phyloP scores from a whole-genome alignment of 2,329 filamentous ascomycete genomes.

The Colletotrichum godetiae region DNA sequence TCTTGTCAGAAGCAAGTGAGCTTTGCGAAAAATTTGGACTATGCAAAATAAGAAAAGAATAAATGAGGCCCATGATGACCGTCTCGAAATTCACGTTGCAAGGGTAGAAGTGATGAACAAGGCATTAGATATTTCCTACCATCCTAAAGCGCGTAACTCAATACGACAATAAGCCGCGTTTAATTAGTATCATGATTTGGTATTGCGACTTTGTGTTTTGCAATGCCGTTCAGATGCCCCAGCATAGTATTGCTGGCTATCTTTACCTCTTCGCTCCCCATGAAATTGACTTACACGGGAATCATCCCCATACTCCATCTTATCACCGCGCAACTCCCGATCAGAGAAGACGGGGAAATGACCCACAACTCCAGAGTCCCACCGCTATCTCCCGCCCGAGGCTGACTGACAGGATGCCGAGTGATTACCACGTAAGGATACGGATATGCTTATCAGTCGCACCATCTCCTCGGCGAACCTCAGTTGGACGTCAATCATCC shows the following conservation, averaged over 20 bases:
- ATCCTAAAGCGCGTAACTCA: no score
- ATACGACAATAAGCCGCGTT: no score
- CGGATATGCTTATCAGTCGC: conserved; percentile 5
- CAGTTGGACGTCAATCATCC: neutral
- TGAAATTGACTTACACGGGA: neutral
- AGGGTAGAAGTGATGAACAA: no score
- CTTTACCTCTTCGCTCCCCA: neutral
- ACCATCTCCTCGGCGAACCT: conserved; percentile 5
- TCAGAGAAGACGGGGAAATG: neutral
- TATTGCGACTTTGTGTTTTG: neutral
- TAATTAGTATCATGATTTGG: no score
- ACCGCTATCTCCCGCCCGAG: neutral
- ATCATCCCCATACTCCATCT: neutral
- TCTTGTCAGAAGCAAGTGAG: neutral
- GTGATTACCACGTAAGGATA: neutral
- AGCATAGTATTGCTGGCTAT: neutral
- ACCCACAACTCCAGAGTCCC: neutral
- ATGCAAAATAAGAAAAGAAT: no score
- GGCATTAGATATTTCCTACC: no score
- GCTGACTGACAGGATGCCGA: neutral
- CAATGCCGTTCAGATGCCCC: neutral
- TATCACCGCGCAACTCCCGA: neutral
- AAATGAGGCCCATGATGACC: no score
- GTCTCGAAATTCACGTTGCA: no score
- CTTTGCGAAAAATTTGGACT: no score